phyloP scores from a whole-genome alignment of 2,329 filamentous ascomycete genomes.

The Colletotrichum kahawae region DNA sequence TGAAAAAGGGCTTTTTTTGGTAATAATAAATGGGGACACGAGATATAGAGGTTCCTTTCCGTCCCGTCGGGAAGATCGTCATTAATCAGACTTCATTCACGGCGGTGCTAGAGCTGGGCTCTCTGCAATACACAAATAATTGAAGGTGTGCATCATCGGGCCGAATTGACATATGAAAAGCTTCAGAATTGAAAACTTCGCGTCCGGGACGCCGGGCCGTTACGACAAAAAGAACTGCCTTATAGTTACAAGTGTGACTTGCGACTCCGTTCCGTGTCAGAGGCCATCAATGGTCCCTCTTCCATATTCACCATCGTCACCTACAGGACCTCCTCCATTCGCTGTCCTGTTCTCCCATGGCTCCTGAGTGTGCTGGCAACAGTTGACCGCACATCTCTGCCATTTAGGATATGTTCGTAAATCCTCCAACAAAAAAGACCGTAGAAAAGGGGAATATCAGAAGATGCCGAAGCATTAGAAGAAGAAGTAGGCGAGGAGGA shows the following conservation, averaged over 20 bases:
- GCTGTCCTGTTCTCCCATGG: neutral
- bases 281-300: neutral
- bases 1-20: neutral
- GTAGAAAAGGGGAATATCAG: neutral
- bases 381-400: neutral
- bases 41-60: neutral
- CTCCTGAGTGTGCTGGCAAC: neutral
- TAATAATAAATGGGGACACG: neutral
- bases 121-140: neutral
- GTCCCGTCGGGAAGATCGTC: neutral
- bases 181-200: constrained; percentile 20
- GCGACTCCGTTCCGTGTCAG: constrained; percentile 13
- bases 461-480: constrained; percentile 64
- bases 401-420: neutral
- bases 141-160: neutral
- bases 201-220: constrained; percentile 17
- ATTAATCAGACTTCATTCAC: neutral
- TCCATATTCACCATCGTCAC: neutral
- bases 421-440: constrained; percentile 8
- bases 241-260: constrained; percentile 21
- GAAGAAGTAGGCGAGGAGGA: constrained; percentile 94
- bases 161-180: constrained; percentile 18
- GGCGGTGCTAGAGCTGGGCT: neutral
- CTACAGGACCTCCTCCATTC: neutral
- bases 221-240: constrained; percentile 14